phyloP scores from a whole-genome alignment of 352 stramenopile species.

The Globisporangium orthogonon region DNA sequence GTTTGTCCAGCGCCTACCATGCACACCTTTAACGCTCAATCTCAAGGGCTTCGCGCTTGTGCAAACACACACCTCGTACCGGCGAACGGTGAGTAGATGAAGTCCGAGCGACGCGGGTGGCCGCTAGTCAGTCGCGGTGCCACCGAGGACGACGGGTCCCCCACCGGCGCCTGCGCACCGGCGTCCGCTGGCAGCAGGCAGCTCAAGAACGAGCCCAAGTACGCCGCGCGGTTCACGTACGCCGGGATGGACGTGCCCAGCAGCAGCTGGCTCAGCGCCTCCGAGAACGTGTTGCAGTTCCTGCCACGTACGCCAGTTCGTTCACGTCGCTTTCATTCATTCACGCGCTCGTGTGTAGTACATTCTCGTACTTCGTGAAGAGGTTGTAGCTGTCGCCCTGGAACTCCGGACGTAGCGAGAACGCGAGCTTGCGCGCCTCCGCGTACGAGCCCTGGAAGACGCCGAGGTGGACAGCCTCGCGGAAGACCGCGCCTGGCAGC shows the following conservation, averaged over 20 bases:
- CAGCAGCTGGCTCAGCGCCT: slow-evolving; percentile 81
- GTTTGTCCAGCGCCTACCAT: slow-evolving; percentile 40
- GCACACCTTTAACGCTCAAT: neutral
- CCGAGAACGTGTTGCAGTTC: slow-evolving; percentile 95
- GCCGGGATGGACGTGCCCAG: slow-evolving; percentile 74
- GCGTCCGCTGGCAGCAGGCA: slow-evolving; percentile 63
- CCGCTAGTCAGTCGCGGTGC: slow-evolving; percentile 11
- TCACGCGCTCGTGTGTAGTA: neutral
- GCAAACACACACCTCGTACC: slow-evolving; percentile 18
- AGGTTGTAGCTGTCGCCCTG: slow-evolving; percentile 88
- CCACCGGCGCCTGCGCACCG: slow-evolving; percentile 54
- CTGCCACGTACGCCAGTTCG: slow-evolving; percentile 9
- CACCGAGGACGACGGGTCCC: slow-evolving; percentile 8
- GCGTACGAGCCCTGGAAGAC: slow-evolving; percentile 77
- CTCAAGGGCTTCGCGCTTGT: neutral
- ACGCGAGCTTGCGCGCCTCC: slow-evolving; percentile 78
- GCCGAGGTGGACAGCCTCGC: slow-evolving; percentile 87
- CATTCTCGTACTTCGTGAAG: slow-evolving; percentile 57
- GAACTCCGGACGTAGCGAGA: slow-evolving; percentile 85
- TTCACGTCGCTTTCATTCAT: neutral
- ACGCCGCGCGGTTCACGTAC: slow-evolving; percentile 92
- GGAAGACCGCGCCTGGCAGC: slow-evolving; percentile 74
- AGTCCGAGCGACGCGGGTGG: slow-evolving; percentile 22
- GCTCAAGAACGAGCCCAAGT: slow-evolving; percentile 88
- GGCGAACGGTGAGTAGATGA: slow-evolving; percentile 55